Percentiles rank a stretch among this genome's conserved stretches.
These are phyloP conservation scores for Hippophae rhamnoides DNA, from an alignment of 306 rosid genomes.

Conservation along the genomic window DNA sequence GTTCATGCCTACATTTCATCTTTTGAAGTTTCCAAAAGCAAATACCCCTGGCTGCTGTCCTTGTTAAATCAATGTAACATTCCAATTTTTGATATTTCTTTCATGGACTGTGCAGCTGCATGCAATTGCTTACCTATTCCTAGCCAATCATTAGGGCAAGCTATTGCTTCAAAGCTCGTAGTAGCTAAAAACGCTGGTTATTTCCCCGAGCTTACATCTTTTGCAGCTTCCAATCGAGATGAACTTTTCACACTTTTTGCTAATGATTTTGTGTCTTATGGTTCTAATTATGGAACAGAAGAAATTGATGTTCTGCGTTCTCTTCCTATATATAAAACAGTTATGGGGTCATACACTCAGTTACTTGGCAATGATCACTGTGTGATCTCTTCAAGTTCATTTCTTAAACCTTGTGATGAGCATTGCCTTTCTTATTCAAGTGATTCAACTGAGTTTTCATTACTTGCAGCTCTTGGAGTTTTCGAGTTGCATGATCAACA, in stretches of 20 bases:
- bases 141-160: constrained; percentile 59
- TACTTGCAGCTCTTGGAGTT: constrained; percentile 76
- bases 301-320: constrained; percentile 71
- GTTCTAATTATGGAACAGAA: constrained; percentile 44
- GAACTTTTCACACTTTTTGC: constrained; percentile 78
- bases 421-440: constrained; percentile 65
- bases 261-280: constrained; percentile 42
- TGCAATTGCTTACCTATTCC: constrained; percentile 56
- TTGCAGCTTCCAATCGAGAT: constrained; percentile 56
- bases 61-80: constrained; percentile 80
- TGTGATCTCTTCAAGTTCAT: constrained; percentile 72
- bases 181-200: constrained; percentile 82
- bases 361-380: constrained; percentile 65
- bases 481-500: constrained; percentile 72
- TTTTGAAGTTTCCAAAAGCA: constrained; percentile 48
- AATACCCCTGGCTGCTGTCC: constrained; percentile 74
- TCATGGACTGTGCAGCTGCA: constrained; percentile 63
- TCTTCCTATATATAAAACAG: constrained; percentile 84
- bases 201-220: constrained; percentile 54
- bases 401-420: constrained; percentile 72
- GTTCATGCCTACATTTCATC: constrained; percentile 46
- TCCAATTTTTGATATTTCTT: constrained; percentile 71
- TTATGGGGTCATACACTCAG: constrained; percentile 72
- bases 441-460: constrained; percentile 57
- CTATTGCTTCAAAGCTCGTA: constrained; percentile 82